Percentiles rank a stretch among this genome's conserved stretches.
phyloP scores from a whole-genome alignment of 352 stramenopile genomes.

The Peronospora farinosa region DNA sequence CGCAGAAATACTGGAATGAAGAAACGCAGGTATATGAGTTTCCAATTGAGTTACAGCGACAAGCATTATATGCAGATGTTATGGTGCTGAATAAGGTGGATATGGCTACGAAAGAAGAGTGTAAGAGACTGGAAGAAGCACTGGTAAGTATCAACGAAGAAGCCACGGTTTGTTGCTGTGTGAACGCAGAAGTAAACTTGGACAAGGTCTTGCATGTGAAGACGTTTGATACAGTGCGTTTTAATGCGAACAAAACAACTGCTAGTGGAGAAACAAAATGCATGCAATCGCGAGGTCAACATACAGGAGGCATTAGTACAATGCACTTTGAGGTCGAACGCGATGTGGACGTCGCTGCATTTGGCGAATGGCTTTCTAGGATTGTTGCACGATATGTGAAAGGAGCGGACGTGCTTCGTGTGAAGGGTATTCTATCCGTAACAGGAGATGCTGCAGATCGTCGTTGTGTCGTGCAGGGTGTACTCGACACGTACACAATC shows the following conservation, averaged over 20 bases:
- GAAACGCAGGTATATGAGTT: conserved; percentile 28
- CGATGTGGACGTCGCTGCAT: conserved; percentile 40
- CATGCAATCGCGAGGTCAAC: conserved; percentile 24
- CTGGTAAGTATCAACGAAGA: conserved; percentile 49
- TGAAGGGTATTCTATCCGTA: conserved; percentile 59
- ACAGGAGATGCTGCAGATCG: conserved; percentile 35
- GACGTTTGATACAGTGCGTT: conserved; percentile 65
- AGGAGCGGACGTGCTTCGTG: conserved; percentile 45
- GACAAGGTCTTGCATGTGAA: conserved; percentile 55
- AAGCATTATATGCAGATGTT: conserved; percentile 60
- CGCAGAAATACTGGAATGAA: conserved; percentile 38
- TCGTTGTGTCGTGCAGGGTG: conserved; percentile 59
- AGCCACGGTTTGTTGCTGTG: conserved; percentile 34
- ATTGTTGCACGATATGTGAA: conserved; percentile 55
- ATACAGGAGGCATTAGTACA: conserved; percentile 51
- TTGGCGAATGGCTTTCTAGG: conserved; percentile 53
- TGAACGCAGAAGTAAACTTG: conserved; percentile 49
- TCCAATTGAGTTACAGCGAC: conserved; percentile 61
- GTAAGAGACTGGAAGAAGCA: conserved; percentile 27
- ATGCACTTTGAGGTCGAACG: conserved; percentile 49
- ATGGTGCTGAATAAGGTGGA: conserved; percentile 74
- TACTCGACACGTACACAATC: conserved; percentile 74
- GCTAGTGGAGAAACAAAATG: conserved; percentile 6
- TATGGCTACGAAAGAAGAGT: conserved; percentile 34
- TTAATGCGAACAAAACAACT: conserved; percentile 27